These are phyloP conservation scores for Aspergillus panamensis DNA, from an alignment of 495 filamentous ascomycete species.

Conservation along the genomic window DNA sequence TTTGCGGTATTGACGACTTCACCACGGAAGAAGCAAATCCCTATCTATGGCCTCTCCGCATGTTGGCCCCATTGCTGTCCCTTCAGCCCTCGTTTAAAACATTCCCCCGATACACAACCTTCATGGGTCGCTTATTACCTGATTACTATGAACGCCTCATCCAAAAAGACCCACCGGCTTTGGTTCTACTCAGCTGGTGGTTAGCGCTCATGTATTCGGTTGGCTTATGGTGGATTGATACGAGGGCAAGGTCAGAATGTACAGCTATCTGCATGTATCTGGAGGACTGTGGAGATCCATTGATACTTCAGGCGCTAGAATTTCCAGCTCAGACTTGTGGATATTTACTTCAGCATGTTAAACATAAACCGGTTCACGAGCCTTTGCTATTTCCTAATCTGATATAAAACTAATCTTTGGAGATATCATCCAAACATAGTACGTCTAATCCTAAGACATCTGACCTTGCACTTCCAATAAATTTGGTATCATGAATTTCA, in stretches of 20 bases:
- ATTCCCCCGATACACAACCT: slow-evolving; percentile 28
- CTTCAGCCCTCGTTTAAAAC: slow-evolving; percentile 21
- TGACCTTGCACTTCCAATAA: too few relatives aligned
- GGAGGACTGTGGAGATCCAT: slow-evolving; percentile 18
- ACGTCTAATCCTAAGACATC: too few relatives aligned
- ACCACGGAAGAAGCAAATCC: slow-evolving; percentile 38
- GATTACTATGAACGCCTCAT: slow-evolving; percentile 34
- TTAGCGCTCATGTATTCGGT: slow-evolving; percentile 33
- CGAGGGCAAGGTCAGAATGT: slow-evolving; percentile 40
- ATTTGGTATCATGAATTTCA: too few relatives aligned
- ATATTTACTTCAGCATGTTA: slow-evolving; percentile 8
- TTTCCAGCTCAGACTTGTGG: slow-evolving; percentile 15
- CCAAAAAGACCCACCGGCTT: slow-evolving; percentile 38
- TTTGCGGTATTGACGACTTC: slow-evolving; percentile 38
- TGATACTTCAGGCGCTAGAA: slow-evolving; percentile 9
- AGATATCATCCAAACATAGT: too few relatives aligned
- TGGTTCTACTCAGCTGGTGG: slow-evolving; percentile 47
- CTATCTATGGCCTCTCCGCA: slow-evolving; percentile 38
- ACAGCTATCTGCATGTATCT: slow-evolving; percentile 46
- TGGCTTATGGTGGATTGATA: slow-evolving; percentile 41
- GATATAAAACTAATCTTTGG: background rate
- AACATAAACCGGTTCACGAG: background rate
- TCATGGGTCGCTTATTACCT: slow-evolving; percentile 34
- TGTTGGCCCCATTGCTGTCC: slow-evolving; percentile 32
- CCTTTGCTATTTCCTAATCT: background rate